Base-by-base conservation (phyloP, 2,329 filamentous ascomycete species). In the Gaeumannomyces sp. region DNA sequence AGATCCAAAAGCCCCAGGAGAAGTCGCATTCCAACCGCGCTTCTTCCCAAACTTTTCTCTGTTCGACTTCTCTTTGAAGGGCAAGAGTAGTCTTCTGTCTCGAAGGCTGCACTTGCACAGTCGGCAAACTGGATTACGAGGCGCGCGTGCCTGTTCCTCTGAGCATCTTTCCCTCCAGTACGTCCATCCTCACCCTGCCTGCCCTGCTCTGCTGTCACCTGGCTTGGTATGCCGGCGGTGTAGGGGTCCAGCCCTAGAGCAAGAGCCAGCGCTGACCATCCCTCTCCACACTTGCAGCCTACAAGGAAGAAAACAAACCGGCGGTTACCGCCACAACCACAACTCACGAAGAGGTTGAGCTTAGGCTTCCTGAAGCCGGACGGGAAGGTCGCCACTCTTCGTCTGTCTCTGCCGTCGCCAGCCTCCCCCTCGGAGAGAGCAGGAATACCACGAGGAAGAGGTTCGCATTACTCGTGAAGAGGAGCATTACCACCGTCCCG, bases 81-180 rank as follows among this genome's bases (percentile, higher is more conserved):
- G 73, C 73, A 71, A 75, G 73, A 75, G 73, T 68, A 69, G 87
- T 83, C 87, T 81, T 82, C 83, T 78, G 74, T 84, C 82, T 85
- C 83, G 77, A 76, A 79, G 76, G 78, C 72, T 72, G 77, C 76
- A 78, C 76, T 76, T 71, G 73, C 82, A 88, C 90, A 89, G 88
- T 90, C 90, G 92, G 84, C 92, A 97, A 92, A 85, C 93, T 97
- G 93, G 93, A 97, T 92, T 97, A 96, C 95, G 93, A 97, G 91
- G 93, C 93, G 83, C 91, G 93, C 83, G 91, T 97, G 83, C 92
- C 94, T 86, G 95, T 98, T 83, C 94, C 94, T 84, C 96, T 97
- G 89, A 97, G 93, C 91, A 91, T 97, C 90, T 97, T 98, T 89
- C 94, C 94, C 85, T 97, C 31, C 93, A 81, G 92, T 93, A 82